Evolutionary conservation across 75 land plant species (phyloP).

Genomic region (Selaginella moellendorffii): DNA sequence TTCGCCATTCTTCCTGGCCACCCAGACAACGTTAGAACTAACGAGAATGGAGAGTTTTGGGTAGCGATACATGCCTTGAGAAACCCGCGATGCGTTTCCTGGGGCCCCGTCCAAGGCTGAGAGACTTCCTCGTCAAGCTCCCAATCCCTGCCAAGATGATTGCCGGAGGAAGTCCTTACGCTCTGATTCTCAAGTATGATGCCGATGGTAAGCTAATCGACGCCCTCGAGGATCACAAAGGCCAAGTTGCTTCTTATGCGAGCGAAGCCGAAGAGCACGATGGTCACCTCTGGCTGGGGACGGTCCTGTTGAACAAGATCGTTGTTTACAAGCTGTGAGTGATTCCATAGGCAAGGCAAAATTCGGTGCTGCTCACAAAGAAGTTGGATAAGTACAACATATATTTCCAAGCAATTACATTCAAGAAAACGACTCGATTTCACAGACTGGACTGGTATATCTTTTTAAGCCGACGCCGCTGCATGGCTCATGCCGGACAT

Average conservation of each 20-base stretch:
- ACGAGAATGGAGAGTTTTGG: slow-evolving; percentile 43
- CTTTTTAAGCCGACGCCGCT: too few relatives aligned
- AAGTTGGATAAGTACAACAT: too few relatives aligned
- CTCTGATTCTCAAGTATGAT: slow-evolving; percentile 46
- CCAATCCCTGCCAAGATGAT: slow-evolving; percentile 40
- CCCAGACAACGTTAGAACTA: slow-evolving; percentile 1
- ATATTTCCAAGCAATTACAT: too few relatives aligned
- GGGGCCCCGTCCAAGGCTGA: slow-evolving; percentile 19
- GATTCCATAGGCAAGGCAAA: too few relatives aligned
- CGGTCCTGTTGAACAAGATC: slow-evolving; percentile 23
- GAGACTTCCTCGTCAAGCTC: slow-evolving; percentile 42
- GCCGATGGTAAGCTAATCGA: slow-evolving; percentile 51
- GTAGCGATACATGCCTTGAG: slow-evolving; percentile 42
- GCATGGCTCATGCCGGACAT: too few relatives aligned
- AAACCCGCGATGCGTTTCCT: background rate
- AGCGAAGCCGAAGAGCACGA: slow-evolving; percentile 48
- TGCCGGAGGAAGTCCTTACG: too few relatives aligned
- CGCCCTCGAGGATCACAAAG: slow-evolving; percentile 57
- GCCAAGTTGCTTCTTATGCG: slow-evolving; percentile 31
- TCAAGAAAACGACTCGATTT: too few relatives aligned
- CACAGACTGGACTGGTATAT: too few relatives aligned
- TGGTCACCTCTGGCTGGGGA: slow-evolving; percentile 34
- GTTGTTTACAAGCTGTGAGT: slow-evolving; percentile 14
- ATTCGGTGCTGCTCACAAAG: too few relatives aligned
- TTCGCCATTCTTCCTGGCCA: background rate